Base-by-base conservation (phyloP, 495 filamentous ascomycete genomes). In the Aspergillus funiculosus region DNA sequence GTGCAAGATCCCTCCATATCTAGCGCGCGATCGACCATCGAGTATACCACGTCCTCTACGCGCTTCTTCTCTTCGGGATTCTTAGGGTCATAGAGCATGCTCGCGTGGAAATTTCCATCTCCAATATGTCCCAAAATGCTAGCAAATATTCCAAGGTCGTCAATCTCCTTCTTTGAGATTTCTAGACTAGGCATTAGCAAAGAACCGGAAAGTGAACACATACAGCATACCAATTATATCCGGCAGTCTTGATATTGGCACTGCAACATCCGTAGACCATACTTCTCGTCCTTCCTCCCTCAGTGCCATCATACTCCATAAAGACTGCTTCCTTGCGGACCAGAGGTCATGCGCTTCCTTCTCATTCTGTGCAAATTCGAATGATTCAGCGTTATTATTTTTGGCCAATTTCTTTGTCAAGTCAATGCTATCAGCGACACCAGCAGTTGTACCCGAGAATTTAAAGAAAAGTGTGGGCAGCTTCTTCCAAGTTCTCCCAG, bases 1-100 rank as follows among this genome's bases (percentile, higher is more conserved):
- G 88, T 91, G 66, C 87, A 91, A 4, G 90, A 94, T 1, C 89
- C 89, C 43, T 94, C 89, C 89, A 95, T 94, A 31, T 89, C 87
- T 19, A 95, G 56, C 6, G 88, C 89, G 17, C 87, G 73, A 53
- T 86, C 79, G 15, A 94, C 87, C 89, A 95, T 94, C 50, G 87
- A 82, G 53, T 89, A 77, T 18, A 94, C 87, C 40, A 86, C 86
- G 26, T 71, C 75, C 58, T 92, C 83, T 2, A 94, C 86, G 31
- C 81, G 81, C 10, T 73, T 78, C 24, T 72, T 68, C 64, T 95
- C 86, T 3, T 64, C 78, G 8, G 77, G 76, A 46, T 87, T 72
- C 13, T 67, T 71, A 21, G 75, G 69, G 56, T 91, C 79, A 57
- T 92, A 95, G 61, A 95, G 79, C 56, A 95, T 89, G 60, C 81